Evolutionary conservation across 2,329 filamentous ascomycete genomes (phyloP), one percentile per base, ranked within the genome.

Genomic region (Dactylellina drechsleri): DNA sequence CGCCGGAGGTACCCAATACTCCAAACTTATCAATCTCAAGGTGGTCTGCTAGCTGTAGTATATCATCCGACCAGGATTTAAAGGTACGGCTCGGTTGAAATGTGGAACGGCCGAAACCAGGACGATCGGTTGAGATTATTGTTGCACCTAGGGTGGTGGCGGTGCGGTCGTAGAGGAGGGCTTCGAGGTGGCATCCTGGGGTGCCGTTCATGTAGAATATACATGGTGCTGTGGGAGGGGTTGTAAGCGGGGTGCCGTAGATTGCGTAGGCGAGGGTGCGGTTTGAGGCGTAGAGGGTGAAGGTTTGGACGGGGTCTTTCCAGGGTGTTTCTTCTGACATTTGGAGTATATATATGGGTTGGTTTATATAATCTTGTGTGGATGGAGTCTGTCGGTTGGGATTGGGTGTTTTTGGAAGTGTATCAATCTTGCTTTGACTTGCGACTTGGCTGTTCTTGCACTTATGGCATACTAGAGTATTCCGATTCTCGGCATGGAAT

Each of bases 131-230:
- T 5, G 82, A 79, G 43, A 85, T 79, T 49, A 84, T 28, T 7
- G 82, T 82, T 13, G 82, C 74, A 3, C 78, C 77, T 8, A 77
- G 78, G 2, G 76, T 75, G 2, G 73, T 67, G 7, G 81, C 82
- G 2, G 79, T 57, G 8, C 77, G 64, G 43, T 81, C 77, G 28
- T 81, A 56, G n/a, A 76, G 75, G 2, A 66, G 61, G 4, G 79
- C 82, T 68, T 84, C 83, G 5, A 84, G 77, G 5, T 83, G 83
- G 4, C 81, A 83, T 0, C 80, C 80, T 0, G 83, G 84, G 57
- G 81, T 83, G n/a, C 83, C 84, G 75, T 85, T 84, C 50, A 84
- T 82, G 77, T 82, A 84, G 28, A 85, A 77, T 6, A 79, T 76
- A 10, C 31, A 36, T 7, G 23, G 23, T 23, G 23, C 23, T 77